Conservation (phyloP, 1,139 yeast species). For the Geotrichum siamense region DNA sequence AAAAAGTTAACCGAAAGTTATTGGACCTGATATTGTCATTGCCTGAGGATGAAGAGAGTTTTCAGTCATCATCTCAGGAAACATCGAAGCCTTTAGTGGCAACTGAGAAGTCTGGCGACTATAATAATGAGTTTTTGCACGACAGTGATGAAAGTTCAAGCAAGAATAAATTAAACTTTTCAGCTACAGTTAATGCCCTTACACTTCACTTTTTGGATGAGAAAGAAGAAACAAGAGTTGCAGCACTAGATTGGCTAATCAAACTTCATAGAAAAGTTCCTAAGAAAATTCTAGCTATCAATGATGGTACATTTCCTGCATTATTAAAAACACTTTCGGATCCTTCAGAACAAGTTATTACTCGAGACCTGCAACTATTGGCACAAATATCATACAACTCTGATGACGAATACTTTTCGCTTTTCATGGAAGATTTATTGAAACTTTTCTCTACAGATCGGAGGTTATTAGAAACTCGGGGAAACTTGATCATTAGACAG, state of each 20-base stretch:
- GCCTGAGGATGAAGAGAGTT: slow-evolving; percentile 25
- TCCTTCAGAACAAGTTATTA: slow-evolving; percentile 77
- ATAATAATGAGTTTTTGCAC: slow-evolving; percentile 6
- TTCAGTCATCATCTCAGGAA: background rate
- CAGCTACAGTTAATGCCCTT: slow-evolving; percentile 53
- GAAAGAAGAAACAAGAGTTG: slow-evolving; percentile 74
- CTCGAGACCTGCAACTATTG: slow-evolving; percentile 65
- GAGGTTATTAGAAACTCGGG: slow-evolving; percentile 58
- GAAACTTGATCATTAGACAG: slow-evolving; percentile 79
- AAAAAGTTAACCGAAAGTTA: slow-evolving; percentile 46
- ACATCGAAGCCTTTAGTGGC: slow-evolving; percentile 20
- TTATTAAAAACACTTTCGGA: slow-evolving; percentile 76
- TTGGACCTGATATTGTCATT: slow-evolving; percentile 40
- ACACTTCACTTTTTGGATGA: slow-evolving; percentile 57
- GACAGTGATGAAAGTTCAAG: slow-evolving; percentile 10
- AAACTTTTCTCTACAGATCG: slow-evolving; percentile 61
- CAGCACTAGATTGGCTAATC: slow-evolving; percentile 86
- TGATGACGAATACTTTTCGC: slow-evolving; percentile 69
- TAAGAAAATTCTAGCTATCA: slow-evolving; percentile 46
- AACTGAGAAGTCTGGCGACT: slow-evolving; percentile 29
- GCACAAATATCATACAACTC: slow-evolving; percentile 74
- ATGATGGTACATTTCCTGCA: slow-evolving; percentile 67
- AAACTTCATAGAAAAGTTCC: slow-evolving; percentile 75
- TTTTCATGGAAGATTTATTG: slow-evolving; percentile 66
- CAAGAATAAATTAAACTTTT: slow-evolving; percentile 41